These are phyloP conservation scores for Neurospora crassa DNA, from an alignment of 2,329 filamentous ascomycete genomes.

Conservation along the genomic window DNA sequence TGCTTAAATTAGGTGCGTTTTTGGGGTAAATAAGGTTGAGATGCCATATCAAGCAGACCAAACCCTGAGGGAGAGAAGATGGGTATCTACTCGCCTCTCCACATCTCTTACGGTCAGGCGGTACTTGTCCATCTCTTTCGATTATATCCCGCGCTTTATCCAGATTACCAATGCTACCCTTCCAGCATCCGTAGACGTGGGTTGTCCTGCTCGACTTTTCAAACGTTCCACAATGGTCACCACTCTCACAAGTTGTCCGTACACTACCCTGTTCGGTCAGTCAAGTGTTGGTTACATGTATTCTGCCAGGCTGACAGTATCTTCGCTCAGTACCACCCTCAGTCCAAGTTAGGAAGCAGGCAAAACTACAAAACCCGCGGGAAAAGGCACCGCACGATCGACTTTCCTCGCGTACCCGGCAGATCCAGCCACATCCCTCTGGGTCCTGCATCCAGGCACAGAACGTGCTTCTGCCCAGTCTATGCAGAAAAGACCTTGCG, in stretches of 20 bases:
- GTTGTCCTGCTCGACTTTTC: constrained; percentile 4
- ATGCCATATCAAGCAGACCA: constrained; percentile 5
- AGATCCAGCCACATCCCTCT: not conserved
- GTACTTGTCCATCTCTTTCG: constrained; percentile 8
- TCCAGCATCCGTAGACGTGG: constrained; percentile 8
- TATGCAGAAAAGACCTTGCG: constrained; percentile 8
- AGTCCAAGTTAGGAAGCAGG: constrained; percentile 13
- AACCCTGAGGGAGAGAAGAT: constrained; percentile 6
- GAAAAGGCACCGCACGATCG: constrained; percentile 10
- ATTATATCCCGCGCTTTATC: constrained; percentile 18
- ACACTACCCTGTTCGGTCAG: constrained; percentile 7
- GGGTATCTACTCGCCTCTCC: constrained; percentile 2
- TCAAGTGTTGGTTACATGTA: constrained; percentile 5
- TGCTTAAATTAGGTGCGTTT: constrained; percentile 20
- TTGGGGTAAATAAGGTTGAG: constrained; percentile 16
- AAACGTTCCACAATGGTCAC: constrained; percentile 9
- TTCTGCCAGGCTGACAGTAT: constrained; percentile 23
- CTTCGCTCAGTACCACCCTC: not conserved
- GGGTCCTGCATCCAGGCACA: constrained; percentile 5
- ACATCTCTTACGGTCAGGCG: constrained; percentile 10
- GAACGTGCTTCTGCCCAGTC: constrained; percentile 4
- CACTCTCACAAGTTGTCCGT: constrained; percentile 3
- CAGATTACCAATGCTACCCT: constrained; percentile 19
- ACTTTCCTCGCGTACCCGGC: not conserved
- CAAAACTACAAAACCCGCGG: constrained; percentile 11